Conservation (phyloP, 2,329 filamentous ascomycete species). For the Sporothrix sp. region DNA sequence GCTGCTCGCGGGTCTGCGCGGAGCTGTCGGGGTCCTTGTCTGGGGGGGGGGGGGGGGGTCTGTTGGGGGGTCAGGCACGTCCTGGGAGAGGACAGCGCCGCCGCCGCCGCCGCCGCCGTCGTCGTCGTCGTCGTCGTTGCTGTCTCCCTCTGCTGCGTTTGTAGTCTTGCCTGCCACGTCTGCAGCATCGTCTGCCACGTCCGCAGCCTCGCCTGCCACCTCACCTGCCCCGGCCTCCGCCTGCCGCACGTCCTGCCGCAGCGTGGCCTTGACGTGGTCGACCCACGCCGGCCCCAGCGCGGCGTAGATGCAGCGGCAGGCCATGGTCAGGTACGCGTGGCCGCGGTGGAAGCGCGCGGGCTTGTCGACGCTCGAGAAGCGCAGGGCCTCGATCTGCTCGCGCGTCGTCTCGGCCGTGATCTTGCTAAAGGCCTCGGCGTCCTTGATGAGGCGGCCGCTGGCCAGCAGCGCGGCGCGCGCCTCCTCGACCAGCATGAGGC, state of each 20-base stretch:
- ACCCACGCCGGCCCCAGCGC: conserved; percentile 28
- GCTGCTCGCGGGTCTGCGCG: not conserved
- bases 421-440: not conserved
- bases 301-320: conserved; percentile 52
- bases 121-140: too few relatives aligned
- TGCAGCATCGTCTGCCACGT: too few relatives aligned
- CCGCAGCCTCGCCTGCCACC: too few relatives aligned
- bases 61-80: too few relatives aligned
- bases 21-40: not conserved
- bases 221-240: too few relatives aligned
- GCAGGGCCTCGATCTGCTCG: not conserved
- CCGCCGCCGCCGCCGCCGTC: too few relatives aligned
- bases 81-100: too few relatives aligned
- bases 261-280: not conserved
- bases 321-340: conserved; percentile 60
- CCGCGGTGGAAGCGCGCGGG: conserved; percentile 71
- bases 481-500: not conserved
- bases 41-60: too few relatives aligned
- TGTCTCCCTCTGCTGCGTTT: too few relatives aligned
- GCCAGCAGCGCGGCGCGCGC: not conserved
- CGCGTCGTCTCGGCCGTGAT: not conserved
- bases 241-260: too few relatives aligned
- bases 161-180: too few relatives aligned
- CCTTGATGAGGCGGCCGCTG: not conserved
- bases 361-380: conserved; percentile 53